A percentile compares a stretch with the other conserved stretches of the same genome.
phyloP scores from a whole-genome alignment of 2,329 filamentous ascomycete genomes.

The Aspergillus sclerotialis region DNA sequence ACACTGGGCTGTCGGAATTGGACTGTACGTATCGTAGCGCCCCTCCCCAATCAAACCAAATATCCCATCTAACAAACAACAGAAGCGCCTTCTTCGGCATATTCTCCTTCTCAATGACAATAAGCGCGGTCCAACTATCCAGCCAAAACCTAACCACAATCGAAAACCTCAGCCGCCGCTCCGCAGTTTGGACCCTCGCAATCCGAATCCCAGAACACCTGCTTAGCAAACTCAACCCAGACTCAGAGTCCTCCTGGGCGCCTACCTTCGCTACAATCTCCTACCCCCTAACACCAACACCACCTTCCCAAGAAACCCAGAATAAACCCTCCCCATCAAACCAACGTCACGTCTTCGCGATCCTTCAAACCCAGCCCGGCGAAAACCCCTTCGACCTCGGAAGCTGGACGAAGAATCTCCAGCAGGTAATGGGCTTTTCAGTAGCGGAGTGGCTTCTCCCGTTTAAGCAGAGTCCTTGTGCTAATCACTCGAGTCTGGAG shows the following conservation, averaged over 20 bases:
- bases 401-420: slow-evolving; percentile 59
- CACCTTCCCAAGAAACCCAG: slow-evolving; percentile 9
- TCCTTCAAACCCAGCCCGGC: slow-evolving; percentile 64
- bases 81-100: slow-evolving; percentile 64
- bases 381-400: slow-evolving; percentile 85
- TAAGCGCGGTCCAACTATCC: slow-evolving; percentile 63
- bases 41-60: background rate
- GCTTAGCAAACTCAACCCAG: slow-evolving; percentile 26
- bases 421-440: slow-evolving; percentile 68
- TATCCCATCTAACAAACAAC: slow-evolving; percentile 11
- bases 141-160: slow-evolving; percentile 75
- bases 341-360: slow-evolving; percentile 65
- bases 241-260: slow-evolving; percentile 28
- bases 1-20: slow-evolving; percentile 61
- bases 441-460: slow-evolving; percentile 76
- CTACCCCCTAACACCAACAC: slow-evolving; percentile 29
- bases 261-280: slow-evolving; percentile 33
- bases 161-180: slow-evolving; percentile 61
- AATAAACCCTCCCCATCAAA: slow-evolving; percentile 24
- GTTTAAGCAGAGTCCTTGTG: slow-evolving; percentile 66
- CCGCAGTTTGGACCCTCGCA: slow-evolving; percentile 64
- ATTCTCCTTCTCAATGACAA: slow-evolving; percentile 73
- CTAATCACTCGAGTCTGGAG: slow-evolving; percentile 56
- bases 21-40: slow-evolving; percentile 40
- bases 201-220: slow-evolving; percentile 56